A percentile compares a stretch with the other conserved stretches of the same genome.
Evolutionary conservation across 2,329 filamentous ascomycete species (phyloP).

Genomic region (Cordyceps tenuipes): DNA sequence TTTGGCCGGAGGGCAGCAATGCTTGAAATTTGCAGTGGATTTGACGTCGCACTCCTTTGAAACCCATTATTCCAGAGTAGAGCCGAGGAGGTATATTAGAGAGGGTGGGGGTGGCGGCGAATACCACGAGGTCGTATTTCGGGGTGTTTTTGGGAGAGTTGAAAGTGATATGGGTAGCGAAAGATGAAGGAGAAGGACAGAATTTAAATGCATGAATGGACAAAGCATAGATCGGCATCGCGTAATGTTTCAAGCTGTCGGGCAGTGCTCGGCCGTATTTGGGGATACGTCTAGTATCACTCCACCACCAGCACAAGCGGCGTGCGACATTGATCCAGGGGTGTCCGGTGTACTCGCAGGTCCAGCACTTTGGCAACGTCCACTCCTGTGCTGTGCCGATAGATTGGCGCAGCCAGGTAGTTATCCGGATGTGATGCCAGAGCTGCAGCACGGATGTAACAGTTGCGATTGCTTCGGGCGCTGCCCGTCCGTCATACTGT

Average conservation of each 20-base stretch:
- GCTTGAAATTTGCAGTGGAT: conserved; percentile 27
- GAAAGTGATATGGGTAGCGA: not conserved
- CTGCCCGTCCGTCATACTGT: not conserved
- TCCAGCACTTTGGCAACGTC: conserved; percentile 2
- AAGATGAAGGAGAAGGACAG: not conserved
- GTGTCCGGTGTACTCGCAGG: not conserved
- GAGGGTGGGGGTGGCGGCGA: conserved; percentile 5
- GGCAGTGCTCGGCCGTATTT: conserved; percentile 30
- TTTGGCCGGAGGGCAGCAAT: conserved; percentile 23
- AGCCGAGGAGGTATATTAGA: not conserved
- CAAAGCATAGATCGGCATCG: not conserved
- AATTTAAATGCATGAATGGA: not conserved
- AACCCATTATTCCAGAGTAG: conserved; percentile 25
- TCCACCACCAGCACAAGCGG: conserved; percentile 23
- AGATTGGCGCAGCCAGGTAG: not conserved
- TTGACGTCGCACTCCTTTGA: conserved; percentile 29
- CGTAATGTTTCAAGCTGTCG: conserved; percentile 27
- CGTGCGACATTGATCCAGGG: conserved; percentile 13
- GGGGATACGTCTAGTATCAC: conserved; percentile 23
- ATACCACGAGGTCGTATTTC: not conserved
- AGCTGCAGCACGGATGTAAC: conserved; percentile 1
- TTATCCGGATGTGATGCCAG: not conserved
- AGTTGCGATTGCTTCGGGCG: not conserved
- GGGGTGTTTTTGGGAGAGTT: not conserved
- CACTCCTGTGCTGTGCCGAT: not conserved